Conservation (phyloP, 2,329 filamentous ascomycete genomes). For the Chaetomium sp. region DNA sequence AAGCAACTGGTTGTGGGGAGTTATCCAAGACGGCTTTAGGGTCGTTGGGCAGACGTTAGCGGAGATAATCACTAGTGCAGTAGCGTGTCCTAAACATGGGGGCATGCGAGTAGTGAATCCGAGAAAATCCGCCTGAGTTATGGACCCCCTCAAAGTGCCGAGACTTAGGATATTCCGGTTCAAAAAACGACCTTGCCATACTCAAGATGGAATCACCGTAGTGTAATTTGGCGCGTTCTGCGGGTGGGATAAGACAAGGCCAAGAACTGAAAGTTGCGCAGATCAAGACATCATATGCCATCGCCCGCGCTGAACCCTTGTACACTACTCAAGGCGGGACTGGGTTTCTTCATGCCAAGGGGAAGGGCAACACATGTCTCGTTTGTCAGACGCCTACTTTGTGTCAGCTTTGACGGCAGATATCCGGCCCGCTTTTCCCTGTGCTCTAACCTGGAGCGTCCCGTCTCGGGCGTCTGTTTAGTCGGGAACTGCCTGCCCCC, state of each 20-base stretch:
- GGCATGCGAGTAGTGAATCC: too few species aligned
- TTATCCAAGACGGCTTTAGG: too few species aligned
- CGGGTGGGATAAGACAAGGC: conserved; percentile 8
- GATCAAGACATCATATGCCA: conserved; percentile 22
- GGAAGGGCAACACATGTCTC: conserved; percentile 7
- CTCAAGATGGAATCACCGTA: conserved; percentile 11
- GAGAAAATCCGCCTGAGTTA: too few species aligned
- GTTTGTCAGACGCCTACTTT: conserved; percentile 1
- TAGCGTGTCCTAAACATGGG: too few species aligned
- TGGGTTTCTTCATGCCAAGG: not conserved
- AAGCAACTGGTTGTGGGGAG: too few species aligned
- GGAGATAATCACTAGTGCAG: too few species aligned
- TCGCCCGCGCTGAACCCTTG: conserved; percentile 20
- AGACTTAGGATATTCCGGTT: too few species aligned
- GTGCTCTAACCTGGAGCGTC: not conserved
- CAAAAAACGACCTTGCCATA: not conserved
- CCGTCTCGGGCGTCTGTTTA: too few species aligned
- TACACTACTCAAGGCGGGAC: conserved; percentile 7
- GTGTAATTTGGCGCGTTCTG: conserved; percentile 12
- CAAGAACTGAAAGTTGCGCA: conserved; percentile 13
- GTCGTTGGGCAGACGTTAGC: too few species aligned
- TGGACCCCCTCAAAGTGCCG: too few species aligned
- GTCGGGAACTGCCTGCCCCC: too few species aligned
- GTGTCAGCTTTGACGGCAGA: not conserved
- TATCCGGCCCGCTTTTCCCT: not conserved